Percentiles rank a stretch among this genome's conserved stretches.
These are phyloP conservation scores for Erigeron canadensis DNA, from an alignment of 129 eudicot species.

Conservation along the genomic window DNA sequence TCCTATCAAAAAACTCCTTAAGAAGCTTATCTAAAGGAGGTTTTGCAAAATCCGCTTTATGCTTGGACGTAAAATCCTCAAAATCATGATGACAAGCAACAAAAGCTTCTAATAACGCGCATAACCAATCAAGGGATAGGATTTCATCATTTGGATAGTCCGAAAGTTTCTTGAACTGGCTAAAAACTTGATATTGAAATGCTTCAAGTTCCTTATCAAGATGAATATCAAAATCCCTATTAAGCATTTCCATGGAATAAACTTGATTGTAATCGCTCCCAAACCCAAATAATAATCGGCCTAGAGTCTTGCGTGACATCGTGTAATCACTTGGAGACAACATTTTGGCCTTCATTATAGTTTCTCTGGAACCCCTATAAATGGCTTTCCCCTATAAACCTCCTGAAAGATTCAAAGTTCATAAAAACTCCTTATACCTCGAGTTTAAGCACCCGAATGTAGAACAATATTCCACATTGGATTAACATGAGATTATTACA, in stretches of 20 bases:
- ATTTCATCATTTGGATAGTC: constrained; percentile 36
- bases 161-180: constrained; percentile 48
- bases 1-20: constrained; percentile 45
- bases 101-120: constrained; percentile 45
- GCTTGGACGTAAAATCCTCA: constrained; percentile 34
- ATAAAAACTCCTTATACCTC: background rate
- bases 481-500: background rate
- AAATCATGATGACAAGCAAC: constrained; percentile 57
- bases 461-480: background rate
- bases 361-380: constrained; percentile 4
- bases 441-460: background rate
- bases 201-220: constrained; percentile 32
- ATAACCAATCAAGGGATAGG: constrained; percentile 54
- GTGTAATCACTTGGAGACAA: constrained; percentile 38
- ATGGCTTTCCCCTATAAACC: background rate
- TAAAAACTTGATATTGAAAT: constrained; percentile 43
- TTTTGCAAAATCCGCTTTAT: constrained; percentile 33
- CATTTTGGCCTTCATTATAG: constrained; percentile 28
- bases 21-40: constrained; percentile 51
- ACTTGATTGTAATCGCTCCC: constrained; percentile 42
- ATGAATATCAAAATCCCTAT: background rate
- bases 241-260: constrained; percentile 43
- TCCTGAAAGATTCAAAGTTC: constrained; percentile 6
- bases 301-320: constrained; percentile 44
- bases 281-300: constrained; percentile 41